These are phyloP conservation scores for Xenosphaeropsis pyriputrescens DNA, from an alignment of 2,329 filamentous ascomycete species.

Conservation along the genomic window DNA sequence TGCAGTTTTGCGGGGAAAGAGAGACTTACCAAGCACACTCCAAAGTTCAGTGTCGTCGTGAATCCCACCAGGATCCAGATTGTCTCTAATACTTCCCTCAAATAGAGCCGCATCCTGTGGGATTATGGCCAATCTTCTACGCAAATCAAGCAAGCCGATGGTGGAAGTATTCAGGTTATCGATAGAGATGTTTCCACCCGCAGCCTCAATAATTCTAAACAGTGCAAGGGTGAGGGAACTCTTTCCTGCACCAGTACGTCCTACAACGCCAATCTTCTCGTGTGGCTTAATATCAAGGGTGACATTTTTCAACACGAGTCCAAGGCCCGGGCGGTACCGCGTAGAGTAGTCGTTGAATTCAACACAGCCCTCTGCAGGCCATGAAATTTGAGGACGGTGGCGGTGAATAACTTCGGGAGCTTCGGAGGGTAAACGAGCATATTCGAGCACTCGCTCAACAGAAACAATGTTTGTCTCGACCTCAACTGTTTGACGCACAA, in stretches of 20 bases:
- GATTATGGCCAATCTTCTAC: conserved; percentile 85
- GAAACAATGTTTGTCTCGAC: conserved; percentile 99
- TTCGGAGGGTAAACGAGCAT: conserved; percentile 80
- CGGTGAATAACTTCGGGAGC: conserved; percentile 87
- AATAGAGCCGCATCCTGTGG: conserved; percentile 96
- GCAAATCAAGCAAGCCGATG: conserved; percentile 80
- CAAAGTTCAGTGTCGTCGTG: conserved; percentile 96
- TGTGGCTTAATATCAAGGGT: conserved; percentile 85
- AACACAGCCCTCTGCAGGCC: conserved; percentile 81
- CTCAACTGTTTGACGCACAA: conserved; percentile 94
- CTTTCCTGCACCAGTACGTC: conserved; percentile 91
- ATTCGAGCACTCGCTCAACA: conserved; percentile 93
- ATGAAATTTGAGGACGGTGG: conserved; percentile 73
- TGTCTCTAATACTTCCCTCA: conserved; percentile 84
- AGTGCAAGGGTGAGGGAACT: conserved; percentile 83
- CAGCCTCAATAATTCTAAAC: conserved; percentile 90
- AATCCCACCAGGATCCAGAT: conserved; percentile 85
- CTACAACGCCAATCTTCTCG: conserved; percentile 96
- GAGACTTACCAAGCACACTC: conserved; percentile 72
- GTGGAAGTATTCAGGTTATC: conserved; percentile 79
- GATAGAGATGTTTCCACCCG: conserved; percentile 71
- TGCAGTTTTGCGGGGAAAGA: background rate
- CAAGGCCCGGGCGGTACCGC: conserved; percentile 76
- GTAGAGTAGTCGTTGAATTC: conserved; percentile 91
- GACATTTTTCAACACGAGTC: conserved; percentile 87